These are phyloP conservation scores for Euphorbia celastroides DNA, from an alignment of 441 rosid genomes.

Conservation along the genomic window DNA sequence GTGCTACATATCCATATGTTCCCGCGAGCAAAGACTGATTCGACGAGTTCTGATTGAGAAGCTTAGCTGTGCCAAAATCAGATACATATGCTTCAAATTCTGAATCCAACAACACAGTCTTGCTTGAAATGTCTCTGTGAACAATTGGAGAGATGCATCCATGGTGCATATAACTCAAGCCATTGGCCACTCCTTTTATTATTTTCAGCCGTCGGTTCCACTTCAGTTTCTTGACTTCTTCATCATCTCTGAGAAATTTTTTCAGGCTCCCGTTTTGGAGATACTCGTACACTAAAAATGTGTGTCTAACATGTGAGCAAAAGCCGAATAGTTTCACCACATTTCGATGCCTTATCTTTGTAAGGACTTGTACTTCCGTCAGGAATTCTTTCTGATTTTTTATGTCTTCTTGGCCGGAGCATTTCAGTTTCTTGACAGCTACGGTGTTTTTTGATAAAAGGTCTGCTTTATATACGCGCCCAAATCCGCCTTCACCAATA, in stretches of 20 bases:
- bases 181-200: conserved; percentile 28
- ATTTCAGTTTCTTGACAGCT: conserved; percentile 29
- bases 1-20: conserved; percentile 35
- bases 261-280: conserved; percentile 23
- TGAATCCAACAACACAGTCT: conserved; percentile 24
- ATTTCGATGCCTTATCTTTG: conserved; percentile 32
- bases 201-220: conserved; percentile 28
- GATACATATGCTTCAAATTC: conserved; percentile 31
- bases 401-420: not conserved
- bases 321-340: too few species aligned
- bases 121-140: too few species aligned
- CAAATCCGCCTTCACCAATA: conserved; percentile 30
- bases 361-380: conserved; percentile 27
- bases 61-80: too few species aligned
- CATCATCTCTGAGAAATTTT: conserved; percentile 6
- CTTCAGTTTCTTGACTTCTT: conserved; percentile 20
- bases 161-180: conserved; percentile 33
- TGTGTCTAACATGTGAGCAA: too few species aligned
- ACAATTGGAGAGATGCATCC: too few species aligned
- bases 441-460: conserved; percentile 9
- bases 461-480: conserved; percentile 19
- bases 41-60: conserved; percentile 25
- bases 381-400: conserved; percentile 3
- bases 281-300: conserved; percentile 33
- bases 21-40: conserved; percentile 31